Evolutionary conservation across 495 filamentous ascomycete genomes (phyloP).

Genomic region (Penicillium roqueforti): DNA sequence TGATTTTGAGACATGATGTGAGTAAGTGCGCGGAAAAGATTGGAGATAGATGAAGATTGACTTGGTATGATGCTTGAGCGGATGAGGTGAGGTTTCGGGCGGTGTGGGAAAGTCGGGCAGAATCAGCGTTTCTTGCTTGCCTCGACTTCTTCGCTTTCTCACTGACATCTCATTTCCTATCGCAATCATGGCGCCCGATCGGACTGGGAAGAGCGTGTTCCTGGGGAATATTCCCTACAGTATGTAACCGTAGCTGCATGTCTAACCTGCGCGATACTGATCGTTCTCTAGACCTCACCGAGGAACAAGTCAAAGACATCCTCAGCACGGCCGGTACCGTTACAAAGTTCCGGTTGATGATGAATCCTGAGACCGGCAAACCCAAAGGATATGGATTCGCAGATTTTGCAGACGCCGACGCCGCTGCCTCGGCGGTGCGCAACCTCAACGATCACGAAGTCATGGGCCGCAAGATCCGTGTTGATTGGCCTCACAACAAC

Average conservation of each 20-base stretch:
- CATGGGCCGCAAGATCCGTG: slow-evolving; percentile 89
- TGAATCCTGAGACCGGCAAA: slow-evolving; percentile 90
- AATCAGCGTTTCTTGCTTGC: slow-evolving; percentile 19
- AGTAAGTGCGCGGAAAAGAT: slow-evolving; percentile 11
- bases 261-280: slow-evolving; percentile 15
- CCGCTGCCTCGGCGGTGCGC: slow-evolving; percentile 88
- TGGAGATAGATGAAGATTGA: slow-evolving; percentile 23
- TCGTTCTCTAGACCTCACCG: slow-evolving; percentile 65
- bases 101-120: slow-evolving; percentile 27
- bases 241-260: slow-evolving; percentile 9
- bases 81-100: slow-evolving; percentile 22
- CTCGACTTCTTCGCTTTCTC: slow-evolving; percentile 11
- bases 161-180: slow-evolving; percentile 5
- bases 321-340: slow-evolving; percentile 85
- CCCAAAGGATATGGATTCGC: slow-evolving; percentile 97
- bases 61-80: slow-evolving; percentile 12
- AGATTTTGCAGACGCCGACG: slow-evolving; percentile 85
- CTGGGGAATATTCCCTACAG: slow-evolving; percentile 79
- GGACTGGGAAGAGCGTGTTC: slow-evolving; percentile 65
- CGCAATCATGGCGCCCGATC: slow-evolving; percentile 52
- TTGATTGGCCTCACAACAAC: slow-evolving; percentile 92
- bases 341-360: slow-evolving; percentile 88
- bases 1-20: slow-evolving; percentile 55
- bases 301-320: slow-evolving; percentile 90
- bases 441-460: slow-evolving; percentile 96